Evolutionary conservation across 768 basidiomycete genomes (phyloP).

Genomic region (Rhodotorula toruloides): DNA sequence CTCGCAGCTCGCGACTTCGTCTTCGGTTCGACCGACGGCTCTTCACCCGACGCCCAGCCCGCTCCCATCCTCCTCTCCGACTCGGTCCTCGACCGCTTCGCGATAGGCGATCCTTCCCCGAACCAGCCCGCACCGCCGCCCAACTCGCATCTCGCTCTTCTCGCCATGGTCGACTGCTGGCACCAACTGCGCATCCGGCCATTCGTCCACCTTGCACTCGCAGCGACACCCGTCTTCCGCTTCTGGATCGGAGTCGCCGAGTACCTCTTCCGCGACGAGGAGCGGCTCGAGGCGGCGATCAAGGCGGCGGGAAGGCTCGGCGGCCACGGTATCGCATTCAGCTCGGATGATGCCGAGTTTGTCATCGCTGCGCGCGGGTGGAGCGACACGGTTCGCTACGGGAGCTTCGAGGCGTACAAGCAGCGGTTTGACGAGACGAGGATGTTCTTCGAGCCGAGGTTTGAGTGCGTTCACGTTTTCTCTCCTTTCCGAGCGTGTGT

Average conservation of each 20-base stretch:
- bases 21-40: constrained; percentile 52
- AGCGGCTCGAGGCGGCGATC: constrained; percentile 64
- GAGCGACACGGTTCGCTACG: constrained; percentile 92
- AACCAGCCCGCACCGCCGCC: constrained; percentile 48
- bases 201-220: constrained; percentile 81
- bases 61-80: constrained; percentile 76
- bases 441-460: constrained; percentile 75
- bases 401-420: constrained; percentile 81
- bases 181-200: constrained; percentile 78
- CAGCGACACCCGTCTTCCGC: constrained; percentile 92
- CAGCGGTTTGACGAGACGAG: constrained; percentile 73
- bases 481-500: no score
- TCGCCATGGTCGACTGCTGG: constrained; percentile 99
- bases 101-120: constrained; percentile 57
- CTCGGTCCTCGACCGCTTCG: constrained; percentile 80
- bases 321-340: constrained; percentile 52
- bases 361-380: constrained; percentile 87
- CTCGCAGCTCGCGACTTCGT: constrained; percentile 69
- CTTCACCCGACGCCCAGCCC: constrained; percentile 41
- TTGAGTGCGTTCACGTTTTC: constrained; percentile 51
- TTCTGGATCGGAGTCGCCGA: constrained; percentile 97
- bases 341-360: constrained; percentile 82
- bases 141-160: constrained; percentile 86
- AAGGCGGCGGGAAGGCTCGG: constrained; percentile 69
- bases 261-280: constrained; percentile 72